A percentile compares a stretch with the other conserved stretches of the same genome.
Conservation (phyloP, 2,329 filamentous ascomycete species). For the Xylaria sp. region DNA sequence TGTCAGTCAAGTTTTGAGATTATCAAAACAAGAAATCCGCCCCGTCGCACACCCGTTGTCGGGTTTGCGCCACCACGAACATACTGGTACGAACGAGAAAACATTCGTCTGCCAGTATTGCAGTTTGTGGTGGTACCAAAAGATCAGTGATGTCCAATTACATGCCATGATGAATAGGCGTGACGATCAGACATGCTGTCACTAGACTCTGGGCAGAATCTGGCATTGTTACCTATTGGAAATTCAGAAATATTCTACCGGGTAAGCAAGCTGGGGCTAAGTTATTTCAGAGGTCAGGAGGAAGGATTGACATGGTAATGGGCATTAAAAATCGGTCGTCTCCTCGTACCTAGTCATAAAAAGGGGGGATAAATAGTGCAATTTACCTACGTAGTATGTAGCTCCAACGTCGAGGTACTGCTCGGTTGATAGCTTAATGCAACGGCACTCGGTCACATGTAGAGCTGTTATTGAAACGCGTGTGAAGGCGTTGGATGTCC, state of each 20-base stretch:
- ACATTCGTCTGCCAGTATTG: background rate
- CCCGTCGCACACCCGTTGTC: conserved; percentile 13
- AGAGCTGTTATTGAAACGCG: background rate
- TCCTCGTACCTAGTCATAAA: background rate
- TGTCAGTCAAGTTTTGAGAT: conserved; percentile 2
- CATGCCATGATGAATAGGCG: background rate
- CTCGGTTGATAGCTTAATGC: background rate
- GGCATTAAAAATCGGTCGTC: background rate
- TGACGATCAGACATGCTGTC: background rate
- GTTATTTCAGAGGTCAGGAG: conserved; percentile 9
- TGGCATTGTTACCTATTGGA: background rate
- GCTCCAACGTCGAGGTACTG: too few species aligned
- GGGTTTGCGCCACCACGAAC: conserved; percentile 15
- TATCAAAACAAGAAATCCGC: conserved; percentile 8
- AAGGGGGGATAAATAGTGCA: conserved; percentile 2
- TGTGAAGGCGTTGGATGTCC: too few species aligned
- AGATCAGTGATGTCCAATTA: conserved; percentile 9
- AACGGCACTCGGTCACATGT: background rate
- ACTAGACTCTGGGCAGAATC: background rate
- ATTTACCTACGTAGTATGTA: background rate
- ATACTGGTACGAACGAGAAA: background rate
- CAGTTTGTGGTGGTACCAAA: background rate
- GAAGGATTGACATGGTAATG: conserved; percentile 1
- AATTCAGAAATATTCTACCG: background rate
- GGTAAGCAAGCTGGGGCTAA: conserved; percentile 11